These are phyloP conservation scores for Scalesia atractyloides DNA, from an alignment of 129 eudicot species.

Conservation along the genomic window DNA sequence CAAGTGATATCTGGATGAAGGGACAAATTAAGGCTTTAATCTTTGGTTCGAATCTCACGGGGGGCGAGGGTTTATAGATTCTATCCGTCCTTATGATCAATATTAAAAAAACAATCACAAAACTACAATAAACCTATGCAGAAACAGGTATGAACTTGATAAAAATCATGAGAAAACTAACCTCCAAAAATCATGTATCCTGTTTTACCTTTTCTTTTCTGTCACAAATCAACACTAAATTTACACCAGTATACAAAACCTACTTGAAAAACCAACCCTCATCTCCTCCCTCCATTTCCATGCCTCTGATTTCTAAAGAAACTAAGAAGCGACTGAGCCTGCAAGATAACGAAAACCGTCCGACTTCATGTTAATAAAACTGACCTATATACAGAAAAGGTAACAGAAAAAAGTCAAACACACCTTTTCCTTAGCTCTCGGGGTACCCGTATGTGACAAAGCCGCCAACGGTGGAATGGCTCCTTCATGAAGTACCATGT, in stretches of 20 bases:
- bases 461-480: constrained; percentile 88
- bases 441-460: constrained; percentile 80
- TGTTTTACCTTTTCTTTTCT: constrained; percentile 14
- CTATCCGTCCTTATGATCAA: neutral
- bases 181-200: constrained; percentile 34
- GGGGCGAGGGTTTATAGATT: no score
- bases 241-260: constrained; percentile 44
- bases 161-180: constrained; percentile 26
- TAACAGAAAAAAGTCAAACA: neutral
- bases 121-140: constrained; percentile 33
- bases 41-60: no score
- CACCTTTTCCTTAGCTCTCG: constrained; percentile 93
- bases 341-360: constrained; percentile 30
- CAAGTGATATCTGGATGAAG: no score
- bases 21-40: no score
- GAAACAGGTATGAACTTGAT: constrained; percentile 36
- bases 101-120: constrained; percentile 22
- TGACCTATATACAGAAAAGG: neutral
- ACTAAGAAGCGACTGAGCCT: constrained; percentile 81
- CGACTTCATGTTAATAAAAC: neutral
- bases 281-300: constrained; percentile 68
- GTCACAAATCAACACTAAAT: constrained; percentile 44
- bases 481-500: constrained; percentile 76
- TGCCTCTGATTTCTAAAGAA: constrained; percentile 75
- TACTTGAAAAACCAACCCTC: constrained; percentile 37